Conservation (phyloP, 768 basidiomycete species). For the Pluteus cervinus region DNA sequence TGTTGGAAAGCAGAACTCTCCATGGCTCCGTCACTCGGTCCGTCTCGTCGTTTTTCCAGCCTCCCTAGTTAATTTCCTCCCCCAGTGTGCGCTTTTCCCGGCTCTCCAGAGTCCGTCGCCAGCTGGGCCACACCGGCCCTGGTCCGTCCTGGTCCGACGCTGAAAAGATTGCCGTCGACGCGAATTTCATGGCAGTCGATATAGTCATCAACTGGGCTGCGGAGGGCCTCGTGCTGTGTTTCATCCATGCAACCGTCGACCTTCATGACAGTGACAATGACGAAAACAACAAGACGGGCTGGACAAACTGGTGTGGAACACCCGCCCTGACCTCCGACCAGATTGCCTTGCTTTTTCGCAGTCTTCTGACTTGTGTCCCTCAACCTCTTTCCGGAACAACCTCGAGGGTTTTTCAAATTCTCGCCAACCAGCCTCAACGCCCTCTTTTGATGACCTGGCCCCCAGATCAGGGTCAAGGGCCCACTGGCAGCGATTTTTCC, state of each 20-base stretch:
- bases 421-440: slow-evolving; percentile 54
- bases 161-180: slow-evolving; percentile 64
- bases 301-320: slow-evolving; percentile 90
- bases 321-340: slow-evolving; percentile 54
- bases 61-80: slow-evolving; percentile 5
- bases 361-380: slow-evolving; percentile 50
- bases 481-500: slow-evolving; percentile 41
- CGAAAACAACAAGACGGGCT: slow-evolving; percentile 62
- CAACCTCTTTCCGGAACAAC: slow-evolving; percentile 43
- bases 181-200: slow-evolving; percentile 80
- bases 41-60: slow-evolving; percentile 17
- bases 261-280: slow-evolving; percentile 67
- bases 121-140: slow-evolving; percentile 63
- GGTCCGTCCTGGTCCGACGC: slow-evolving; percentile 51
- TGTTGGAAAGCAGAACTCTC: slow-evolving; percentile 66
- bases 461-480: slow-evolving; percentile 48
- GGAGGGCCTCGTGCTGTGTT: slow-evolving; percentile 81
- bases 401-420: slow-evolving; percentile 74
- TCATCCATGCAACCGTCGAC: slow-evolving; percentile 81
- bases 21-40: slow-evolving; percentile 82
- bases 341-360: slow-evolving; percentile 50
- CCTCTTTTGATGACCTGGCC: slow-evolving; percentile 72
- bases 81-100: slow-evolving; percentile 77
- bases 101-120: slow-evolving; percentile 63
- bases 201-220: slow-evolving; percentile 89